Conservation (phyloP, 441 rosid genomes). For the Aquilaria agallochum region DNA sequence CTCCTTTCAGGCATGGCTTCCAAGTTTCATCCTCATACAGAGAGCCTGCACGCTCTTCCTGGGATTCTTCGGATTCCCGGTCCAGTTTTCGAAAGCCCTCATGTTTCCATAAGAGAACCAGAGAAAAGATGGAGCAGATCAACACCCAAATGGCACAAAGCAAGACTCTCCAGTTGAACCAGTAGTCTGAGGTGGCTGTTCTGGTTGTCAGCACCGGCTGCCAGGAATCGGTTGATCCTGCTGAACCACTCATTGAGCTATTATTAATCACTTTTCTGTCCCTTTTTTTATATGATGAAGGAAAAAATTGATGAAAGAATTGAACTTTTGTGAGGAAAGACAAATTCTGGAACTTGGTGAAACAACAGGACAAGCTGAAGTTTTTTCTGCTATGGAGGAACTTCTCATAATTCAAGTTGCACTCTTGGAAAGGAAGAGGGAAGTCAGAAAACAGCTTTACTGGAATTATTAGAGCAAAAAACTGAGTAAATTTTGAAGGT, state of each 20-base stretch:
- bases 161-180: slow-evolving; percentile 60
- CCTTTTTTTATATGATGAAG: slow-evolving; percentile 1
- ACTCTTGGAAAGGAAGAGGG: no score
- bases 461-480: no score
- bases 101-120: slow-evolving; percentile 42
- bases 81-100: slow-evolving; percentile 35
- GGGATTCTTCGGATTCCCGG: slow-evolving; percentile 18
- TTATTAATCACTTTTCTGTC: slow-evolving; percentile 14
- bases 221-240: slow-evolving; percentile 62
- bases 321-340: no score
- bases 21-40: slow-evolving; percentile 73
- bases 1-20: slow-evolving; percentile 65
- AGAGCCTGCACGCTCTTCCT: slow-evolving; percentile 35
- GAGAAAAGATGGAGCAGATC: slow-evolving; percentile 19
- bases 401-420: no score
- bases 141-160: slow-evolving; percentile 47
- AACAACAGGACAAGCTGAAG: no score
- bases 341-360: no score
- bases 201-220: slow-evolving; percentile 52
- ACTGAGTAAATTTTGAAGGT: no score
- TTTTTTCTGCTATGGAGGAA: no score
- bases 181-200: slow-evolving; percentile 39
- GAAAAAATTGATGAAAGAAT: no score
- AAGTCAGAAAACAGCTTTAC: no score
- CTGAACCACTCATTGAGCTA: slow-evolving; percentile 33